phyloP scores from a whole-genome alignment of 257 asterid species.

The Nicotiana undulata region DNA sequence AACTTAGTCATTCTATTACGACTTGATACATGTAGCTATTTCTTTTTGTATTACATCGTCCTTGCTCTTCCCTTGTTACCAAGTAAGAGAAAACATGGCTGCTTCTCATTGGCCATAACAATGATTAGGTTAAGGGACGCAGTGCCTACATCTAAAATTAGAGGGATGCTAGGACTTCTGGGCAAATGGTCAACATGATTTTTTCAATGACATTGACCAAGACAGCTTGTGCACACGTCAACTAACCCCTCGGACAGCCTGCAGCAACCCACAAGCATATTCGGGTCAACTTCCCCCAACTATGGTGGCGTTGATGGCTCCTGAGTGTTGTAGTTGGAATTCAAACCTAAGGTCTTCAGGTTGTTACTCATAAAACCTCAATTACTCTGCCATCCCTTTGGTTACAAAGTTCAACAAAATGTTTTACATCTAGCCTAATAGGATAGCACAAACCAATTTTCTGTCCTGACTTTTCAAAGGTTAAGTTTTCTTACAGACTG shows the following conservation, averaged over 20 bases:
- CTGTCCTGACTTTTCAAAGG: background rate
- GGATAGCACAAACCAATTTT: background rate
- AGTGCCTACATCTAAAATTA: background rate
- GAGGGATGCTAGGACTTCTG: background rate
- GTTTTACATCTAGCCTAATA: background rate
- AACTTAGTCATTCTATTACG: background rate
- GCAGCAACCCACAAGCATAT: background rate
- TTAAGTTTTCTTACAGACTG: background rate
- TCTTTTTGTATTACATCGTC: background rate
- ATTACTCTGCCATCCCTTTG: background rate
- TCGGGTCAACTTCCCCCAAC: background rate
- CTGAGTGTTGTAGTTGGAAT: background rate
- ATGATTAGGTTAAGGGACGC: background rate
- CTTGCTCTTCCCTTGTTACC: background rate
- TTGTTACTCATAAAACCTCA: background rate
- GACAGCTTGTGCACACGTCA: background rate
- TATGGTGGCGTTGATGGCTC: background rate
- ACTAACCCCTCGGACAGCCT: background rate
- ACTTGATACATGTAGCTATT: no score
- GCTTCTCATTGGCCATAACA: background rate
- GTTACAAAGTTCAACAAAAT: background rate
- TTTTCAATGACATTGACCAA: background rate
- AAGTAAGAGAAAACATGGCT: background rate
- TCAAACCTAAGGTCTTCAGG: background rate
- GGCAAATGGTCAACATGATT: background rate